Percentiles rank a stretch among this genome's conserved stretches.
These are phyloP conservation scores for Halophytophthora polymorphica DNA, from an alignment of 352 stramenopile species.

Conservation along the genomic window DNA sequence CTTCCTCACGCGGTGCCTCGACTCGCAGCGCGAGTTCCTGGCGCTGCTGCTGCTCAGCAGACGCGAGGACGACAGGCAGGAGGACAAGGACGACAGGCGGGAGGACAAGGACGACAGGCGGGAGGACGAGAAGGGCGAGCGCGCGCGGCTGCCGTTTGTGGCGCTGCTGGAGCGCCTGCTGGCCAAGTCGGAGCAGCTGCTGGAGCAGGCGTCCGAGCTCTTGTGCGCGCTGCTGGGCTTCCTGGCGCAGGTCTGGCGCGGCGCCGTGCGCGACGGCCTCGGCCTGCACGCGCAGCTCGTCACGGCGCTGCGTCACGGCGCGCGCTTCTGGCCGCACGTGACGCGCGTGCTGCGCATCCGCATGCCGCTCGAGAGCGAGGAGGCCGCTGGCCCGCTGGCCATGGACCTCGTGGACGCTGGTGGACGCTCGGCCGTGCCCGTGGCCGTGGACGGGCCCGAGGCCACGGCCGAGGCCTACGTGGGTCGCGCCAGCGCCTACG, in stretches of 20 bases:
- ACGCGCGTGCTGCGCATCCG: conserved; percentile 55
- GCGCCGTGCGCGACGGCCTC: conserved; percentile 33
- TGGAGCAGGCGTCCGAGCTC: conserved; percentile 54
- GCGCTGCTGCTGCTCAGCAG: conserved; percentile 46
- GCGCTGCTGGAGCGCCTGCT: conserved; percentile 51
- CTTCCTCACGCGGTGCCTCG: conserved; percentile 48
- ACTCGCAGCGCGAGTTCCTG: conserved; percentile 62
- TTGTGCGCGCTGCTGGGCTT: conserved; percentile 58
- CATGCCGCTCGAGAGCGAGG: conserved; percentile 42
- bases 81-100: too few species aligned
- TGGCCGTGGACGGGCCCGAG: conserved; percentile 7
- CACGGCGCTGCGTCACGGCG: conserved; percentile 26
- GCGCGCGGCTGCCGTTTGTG: conserved; percentile 29
- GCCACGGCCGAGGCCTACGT: conserved; percentile 31
- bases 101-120: conserved; percentile 11
- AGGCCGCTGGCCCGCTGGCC: conserved; percentile 35
- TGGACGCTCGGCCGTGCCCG: conserved; percentile 12
- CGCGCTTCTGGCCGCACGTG: conserved; percentile 59
- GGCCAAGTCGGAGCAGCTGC: conserved; percentile 47
- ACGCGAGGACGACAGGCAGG: too few species aligned
- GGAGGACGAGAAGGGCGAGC: conserved; percentile 12
- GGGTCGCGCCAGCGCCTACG: conserved; percentile 57
- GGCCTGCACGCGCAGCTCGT: conserved; percentile 51
- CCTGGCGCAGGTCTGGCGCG: conserved; percentile 54
- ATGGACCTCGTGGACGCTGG: conserved; percentile 33